Evolutionary conservation across 2,329 filamentous ascomycete genomes (phyloP).

Genomic region (Knoxdaviesia capensis): DNA sequence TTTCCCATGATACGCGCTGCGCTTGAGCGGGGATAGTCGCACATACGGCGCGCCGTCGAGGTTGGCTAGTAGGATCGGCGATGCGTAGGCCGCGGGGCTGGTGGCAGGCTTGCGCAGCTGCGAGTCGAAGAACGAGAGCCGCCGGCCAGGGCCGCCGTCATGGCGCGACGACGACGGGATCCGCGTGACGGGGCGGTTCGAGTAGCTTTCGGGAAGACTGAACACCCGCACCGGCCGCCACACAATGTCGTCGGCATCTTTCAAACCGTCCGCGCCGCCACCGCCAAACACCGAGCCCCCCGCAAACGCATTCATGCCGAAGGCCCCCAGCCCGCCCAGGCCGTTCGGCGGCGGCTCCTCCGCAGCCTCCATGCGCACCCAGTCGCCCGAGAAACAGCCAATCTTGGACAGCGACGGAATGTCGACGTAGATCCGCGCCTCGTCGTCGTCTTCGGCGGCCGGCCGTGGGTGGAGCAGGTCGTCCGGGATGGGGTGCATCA

Average conservation of each 20-base stretch:
- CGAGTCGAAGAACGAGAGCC: conserved; percentile 44
- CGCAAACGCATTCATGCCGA: conserved; percentile 11
- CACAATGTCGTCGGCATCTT: conserved; percentile 34
- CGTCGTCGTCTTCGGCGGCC: conserved; percentile 57
- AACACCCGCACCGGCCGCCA: conserved; percentile 83
- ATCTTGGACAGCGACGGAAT: conserved; percentile 70
- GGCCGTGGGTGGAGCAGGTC: conserved; percentile 76
- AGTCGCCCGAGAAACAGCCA: conserved; percentile 93
- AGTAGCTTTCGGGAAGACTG: conserved; percentile 61
- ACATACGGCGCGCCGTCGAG: conserved; percentile 61
- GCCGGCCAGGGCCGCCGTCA: conserved; percentile 17
- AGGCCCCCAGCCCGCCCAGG: conserved; percentile 46
- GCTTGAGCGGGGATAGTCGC: conserved; percentile 52
- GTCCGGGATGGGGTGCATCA: conserved; percentile 50
- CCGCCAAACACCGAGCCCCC: conserved; percentile 19
- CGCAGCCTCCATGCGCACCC: conserved; percentile 68
- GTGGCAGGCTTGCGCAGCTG: conserved; percentile 37
- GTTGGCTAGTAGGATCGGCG: conserved; percentile 74
- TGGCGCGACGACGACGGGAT: conserved; percentile 34
- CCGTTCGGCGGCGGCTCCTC: conserved; percentile 52
- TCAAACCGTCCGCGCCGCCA: no score
- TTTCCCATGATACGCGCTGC: conserved; percentile 25
- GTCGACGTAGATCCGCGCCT: conserved; percentile 79
- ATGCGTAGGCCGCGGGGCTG: conserved; percentile 50
- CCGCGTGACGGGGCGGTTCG: conserved; percentile 36